phyloP scores from a whole-genome alignment of 441 rosid genomes.

The Brassica balearica region DNA sequence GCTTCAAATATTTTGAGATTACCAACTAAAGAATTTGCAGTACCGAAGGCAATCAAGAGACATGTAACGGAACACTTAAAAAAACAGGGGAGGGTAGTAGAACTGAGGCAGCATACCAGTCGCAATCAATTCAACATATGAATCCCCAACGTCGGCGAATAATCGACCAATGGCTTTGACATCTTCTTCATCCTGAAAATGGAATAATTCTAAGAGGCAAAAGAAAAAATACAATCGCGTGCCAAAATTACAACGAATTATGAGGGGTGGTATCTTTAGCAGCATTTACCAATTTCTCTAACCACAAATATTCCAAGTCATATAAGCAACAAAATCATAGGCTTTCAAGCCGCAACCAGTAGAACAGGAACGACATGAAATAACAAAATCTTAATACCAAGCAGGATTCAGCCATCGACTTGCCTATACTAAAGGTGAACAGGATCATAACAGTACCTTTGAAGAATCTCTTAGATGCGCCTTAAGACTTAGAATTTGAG shows the following conservation, averaged over 20 bases:
- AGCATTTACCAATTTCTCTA: conserved; percentile 17
- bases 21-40: conserved; percentile 11
- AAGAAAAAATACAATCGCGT: conserved; percentile 17
- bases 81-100: conserved; percentile 20
- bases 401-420: conserved; percentile 11
- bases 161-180: conserved; percentile 98
- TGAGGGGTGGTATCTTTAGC: conserved; percentile 23
- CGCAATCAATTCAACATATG: conserved; percentile 95
- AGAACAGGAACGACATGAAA: conserved; percentile 18
- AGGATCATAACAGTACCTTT: conserved; percentile 63
- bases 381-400: conserved; percentile 15
- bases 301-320: conserved; percentile 14
- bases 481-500: conserved; percentile 88
- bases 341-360: conserved; percentile 29
- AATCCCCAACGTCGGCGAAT: conserved; percentile 98
- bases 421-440: conserved; percentile 25
- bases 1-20: conserved; percentile 22
- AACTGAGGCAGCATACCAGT: conserved; percentile 61
- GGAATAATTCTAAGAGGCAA: conserved; percentile 36
- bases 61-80: conserved; percentile 34
- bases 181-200: conserved; percentile 96
- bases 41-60: conserved; percentile 31
- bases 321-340: conserved; percentile 16
- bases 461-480: conserved; percentile 84
- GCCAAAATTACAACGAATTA: conserved; percentile 21